Base-by-base conservation (phyloP, 768 basidiomycete genomes). In the Rhizopogon vesiculosus region DNA sequence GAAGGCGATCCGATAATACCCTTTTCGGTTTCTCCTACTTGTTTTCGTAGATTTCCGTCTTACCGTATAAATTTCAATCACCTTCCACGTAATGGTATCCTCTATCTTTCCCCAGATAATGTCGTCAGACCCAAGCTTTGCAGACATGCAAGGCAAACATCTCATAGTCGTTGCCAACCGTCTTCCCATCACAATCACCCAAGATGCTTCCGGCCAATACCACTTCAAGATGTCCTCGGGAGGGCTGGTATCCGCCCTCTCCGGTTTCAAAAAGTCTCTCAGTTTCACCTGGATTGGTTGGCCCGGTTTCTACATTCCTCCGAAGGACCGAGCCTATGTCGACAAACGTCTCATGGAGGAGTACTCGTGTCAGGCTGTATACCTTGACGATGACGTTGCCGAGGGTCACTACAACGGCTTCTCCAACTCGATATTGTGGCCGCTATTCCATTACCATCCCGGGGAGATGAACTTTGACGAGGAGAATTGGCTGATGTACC, bases 381-480 rank as follows among this genome's bases (percentile, higher is more conserved):
- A 97, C 74, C 87, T 99, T 63, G 90, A 94, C 58, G 96, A 98
- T 68, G 96, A 98, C 65, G 84, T 99, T 60, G 96, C 97, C n/a
- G 97, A 99, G 71, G 83, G 88, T 51, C 95, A 98, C 73, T 99
- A 93, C 75, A 95, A 95, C 69, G 93, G 97, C 54, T 98, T 99
- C 81, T 96, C 95, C 63, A 99, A 99, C 76, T 97, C 95, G 53
- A 98, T 99, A 74, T 85, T 99, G 50, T 99, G 97, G 97, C 97
- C 97, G 2, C 78, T 99, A 45, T 98, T 99, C 81, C 97, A 99
- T 71, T 99, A 98, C 74, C 96, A 98, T 71, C 97, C 97, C 7
- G 96, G 96, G 60, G 97, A 98, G 76, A 98, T 99, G 94, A 96
- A 93, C 73, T 99, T 99, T 67, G 96, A 98, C 72, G 93, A 97